phyloP scores from a whole-genome alignment of 768 basidiomycete species.

The Leccinum boreale region DNA sequence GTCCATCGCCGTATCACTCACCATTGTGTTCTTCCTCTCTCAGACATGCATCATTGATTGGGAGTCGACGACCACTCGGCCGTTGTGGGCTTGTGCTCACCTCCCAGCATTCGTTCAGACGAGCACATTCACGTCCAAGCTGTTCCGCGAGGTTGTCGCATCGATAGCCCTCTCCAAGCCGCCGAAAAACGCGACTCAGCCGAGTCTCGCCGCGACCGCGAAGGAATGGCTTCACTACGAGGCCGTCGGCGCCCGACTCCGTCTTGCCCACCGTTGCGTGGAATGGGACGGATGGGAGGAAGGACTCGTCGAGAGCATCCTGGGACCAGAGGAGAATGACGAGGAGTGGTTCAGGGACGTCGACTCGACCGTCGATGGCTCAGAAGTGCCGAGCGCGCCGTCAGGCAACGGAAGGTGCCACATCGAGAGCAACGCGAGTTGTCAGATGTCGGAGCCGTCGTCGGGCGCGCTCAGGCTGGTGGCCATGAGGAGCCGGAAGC shows the following conservation, averaged over 20 bases:
- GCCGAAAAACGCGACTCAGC: conserved; percentile 15
- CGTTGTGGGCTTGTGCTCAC: conserved; percentile 86
- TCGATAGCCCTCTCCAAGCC: conserved; percentile 37
- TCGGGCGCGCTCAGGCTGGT: conserved; percentile 23
- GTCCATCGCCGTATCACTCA: background rate
- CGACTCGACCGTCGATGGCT: conserved; percentile 24
- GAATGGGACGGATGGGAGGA: conserved; percentile 96
- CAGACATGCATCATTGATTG: conserved; percentile 88
- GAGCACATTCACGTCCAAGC: conserved; percentile 68
- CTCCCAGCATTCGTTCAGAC: conserved; percentile 76
- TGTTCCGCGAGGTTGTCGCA: conserved; percentile 65
- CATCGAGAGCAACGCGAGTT: background rate
- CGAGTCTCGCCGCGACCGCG: conserved; percentile 45
- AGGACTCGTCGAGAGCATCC: conserved; percentile 70
- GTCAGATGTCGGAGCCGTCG: conserved; percentile 11
- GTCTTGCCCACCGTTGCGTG: conserved; percentile 74
- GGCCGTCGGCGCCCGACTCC: conserved; percentile 56
- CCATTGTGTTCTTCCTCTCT: background rate
- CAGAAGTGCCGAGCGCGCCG: conserved; percentile 16
- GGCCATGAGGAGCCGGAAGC: conserved; percentile 31
- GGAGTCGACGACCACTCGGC: conserved; percentile 85
- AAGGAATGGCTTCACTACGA: conserved; percentile 77
- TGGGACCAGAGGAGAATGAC: conserved; percentile 70
- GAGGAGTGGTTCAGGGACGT: conserved; percentile 64
- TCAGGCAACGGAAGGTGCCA: background rate